Conservation (phyloP, 1,284 basidiomycete genomes). For the Ustilago bromivora region DNA sequence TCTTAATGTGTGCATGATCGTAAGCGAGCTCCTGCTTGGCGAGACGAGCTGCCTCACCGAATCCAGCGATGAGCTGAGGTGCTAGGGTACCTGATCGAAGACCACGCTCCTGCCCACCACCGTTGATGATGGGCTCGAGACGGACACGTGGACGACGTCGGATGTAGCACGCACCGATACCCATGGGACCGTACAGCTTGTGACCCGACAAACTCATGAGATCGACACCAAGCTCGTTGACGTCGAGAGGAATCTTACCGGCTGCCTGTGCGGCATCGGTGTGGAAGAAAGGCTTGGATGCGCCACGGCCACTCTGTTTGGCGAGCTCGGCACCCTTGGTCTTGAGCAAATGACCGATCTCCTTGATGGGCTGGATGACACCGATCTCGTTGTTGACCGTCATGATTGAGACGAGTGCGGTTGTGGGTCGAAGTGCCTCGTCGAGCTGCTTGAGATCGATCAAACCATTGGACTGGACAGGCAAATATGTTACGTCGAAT, state of each 20-base stretch:
- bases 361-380: constrained; percentile 95
- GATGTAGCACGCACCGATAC: constrained; percentile 93
- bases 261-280: constrained; percentile 97
- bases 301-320: constrained; percentile 74
- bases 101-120: constrained; percentile 97
- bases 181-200: constrained; percentile 99
- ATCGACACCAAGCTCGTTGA: constrained; percentile 95
- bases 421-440: constrained; percentile 83
- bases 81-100: constrained; percentile 93
- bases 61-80: constrained; percentile 87
- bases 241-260: constrained; percentile 77
- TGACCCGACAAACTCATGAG: constrained; percentile 96
- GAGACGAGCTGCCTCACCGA: constrained; percentile 94
- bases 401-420: constrained; percentile 94
- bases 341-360: constrained; percentile 86
- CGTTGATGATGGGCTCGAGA: constrained; percentile 92
- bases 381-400: constrained; percentile 99
- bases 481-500: constrained; percentile 96
- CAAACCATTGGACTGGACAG: constrained; percentile 88
- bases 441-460: constrained; percentile 82
- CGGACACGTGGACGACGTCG: constrained; percentile 91
- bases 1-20: constrained; percentile 83
- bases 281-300: constrained; percentile 82
- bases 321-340: constrained; percentile 75
- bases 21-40: constrained; percentile 89